phyloP scores from a whole-genome alignment of 305 asterid species.

The Solanum hybrid region DNA sequence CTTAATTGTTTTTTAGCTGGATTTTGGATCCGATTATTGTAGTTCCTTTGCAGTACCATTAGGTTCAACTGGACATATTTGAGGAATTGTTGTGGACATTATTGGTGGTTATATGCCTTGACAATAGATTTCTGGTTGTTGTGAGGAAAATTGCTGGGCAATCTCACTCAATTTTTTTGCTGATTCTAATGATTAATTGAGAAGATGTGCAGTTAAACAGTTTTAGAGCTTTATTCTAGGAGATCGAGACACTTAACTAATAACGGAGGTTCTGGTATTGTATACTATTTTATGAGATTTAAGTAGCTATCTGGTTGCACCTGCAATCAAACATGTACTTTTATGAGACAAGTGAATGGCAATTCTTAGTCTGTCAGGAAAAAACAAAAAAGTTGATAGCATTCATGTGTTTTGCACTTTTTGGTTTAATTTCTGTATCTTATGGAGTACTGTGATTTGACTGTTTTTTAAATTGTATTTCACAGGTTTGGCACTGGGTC shows the following conservation, averaged over 20 bases:
- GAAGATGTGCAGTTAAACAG: neutral
- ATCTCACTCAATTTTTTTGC: neutral
- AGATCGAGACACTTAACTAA: neutral
- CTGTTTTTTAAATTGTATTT: neutral
- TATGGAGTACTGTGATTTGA: neutral
- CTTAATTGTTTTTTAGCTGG: neutral
- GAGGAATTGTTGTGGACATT: neutral
- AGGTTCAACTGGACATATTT: neutral
- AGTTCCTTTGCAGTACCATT: neutral
- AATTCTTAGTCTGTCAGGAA: neutral
- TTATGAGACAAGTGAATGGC: neutral
- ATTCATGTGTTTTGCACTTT: neutral
- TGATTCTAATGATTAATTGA: neutral
- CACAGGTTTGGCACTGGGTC: conserved; percentile 52
- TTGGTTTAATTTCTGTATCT: neutral
- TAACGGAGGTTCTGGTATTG: neutral
- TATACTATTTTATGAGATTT: neutral
- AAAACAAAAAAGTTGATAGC: neutral
- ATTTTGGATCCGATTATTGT: neutral
- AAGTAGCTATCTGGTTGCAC: neutral
- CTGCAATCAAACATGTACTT: neutral
- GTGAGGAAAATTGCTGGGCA: neutral
- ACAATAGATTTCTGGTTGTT: neutral
- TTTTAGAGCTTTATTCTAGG: neutral
- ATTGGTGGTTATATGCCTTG: neutral